Evolutionary conservation across 192 early-diverging fungal genomes (phyloP), one percentile per base, ranked within the genome.

Genomic region (Entomortierella parvispora): DNA sequence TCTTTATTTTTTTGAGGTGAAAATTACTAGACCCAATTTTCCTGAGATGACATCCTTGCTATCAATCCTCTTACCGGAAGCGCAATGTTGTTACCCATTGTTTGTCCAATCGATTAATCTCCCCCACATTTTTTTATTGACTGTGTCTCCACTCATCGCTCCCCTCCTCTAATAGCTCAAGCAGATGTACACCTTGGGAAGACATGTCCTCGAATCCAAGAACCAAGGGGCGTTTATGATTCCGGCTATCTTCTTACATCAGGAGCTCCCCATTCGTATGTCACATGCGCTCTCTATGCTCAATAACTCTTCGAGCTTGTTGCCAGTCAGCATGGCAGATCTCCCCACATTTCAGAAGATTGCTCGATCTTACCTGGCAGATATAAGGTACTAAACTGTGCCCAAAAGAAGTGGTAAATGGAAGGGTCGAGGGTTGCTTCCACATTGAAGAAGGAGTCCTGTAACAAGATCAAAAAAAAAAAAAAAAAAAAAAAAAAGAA

Each of bases 241-340:
- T 25, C 75, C 87, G 1, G 87, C 87, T 1, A 68, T 76, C 22
- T 88, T 88, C 46, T 49, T 88, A 65, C 81, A 87, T 64, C 83
- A 82, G 49, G 87, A 88, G 68, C 65, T 88, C 58, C 85, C 87
- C 9, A 86, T 87, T 52, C 83, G 87, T 22, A 79, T 88, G 18
- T 84, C 84, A 18, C 87, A 88, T 57, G 84, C 85, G 2, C 68
- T 85, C n/a, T 82, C 68, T 23, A 82, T 85, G 49, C 84, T 88
- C 44, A 79, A 82, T 12, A 40, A 40, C 12, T 40, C 37, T 62
- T 75, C 80, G 9, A 82, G 68, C 37, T 65, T 71, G 52, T 79
- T 83, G 51, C 83, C 82, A 12, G 74, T 83, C 79, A 81, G 80
- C 37, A 79, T 87, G 62, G 56, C 62, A 3, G 68, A 77, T 43